Percentiles rank a stretch among this genome's conserved stretches.
These are phyloP conservation scores for Lactarius hatsudake DNA, from an alignment of 768 basidiomycete species.

Conservation along the genomic window DNA sequence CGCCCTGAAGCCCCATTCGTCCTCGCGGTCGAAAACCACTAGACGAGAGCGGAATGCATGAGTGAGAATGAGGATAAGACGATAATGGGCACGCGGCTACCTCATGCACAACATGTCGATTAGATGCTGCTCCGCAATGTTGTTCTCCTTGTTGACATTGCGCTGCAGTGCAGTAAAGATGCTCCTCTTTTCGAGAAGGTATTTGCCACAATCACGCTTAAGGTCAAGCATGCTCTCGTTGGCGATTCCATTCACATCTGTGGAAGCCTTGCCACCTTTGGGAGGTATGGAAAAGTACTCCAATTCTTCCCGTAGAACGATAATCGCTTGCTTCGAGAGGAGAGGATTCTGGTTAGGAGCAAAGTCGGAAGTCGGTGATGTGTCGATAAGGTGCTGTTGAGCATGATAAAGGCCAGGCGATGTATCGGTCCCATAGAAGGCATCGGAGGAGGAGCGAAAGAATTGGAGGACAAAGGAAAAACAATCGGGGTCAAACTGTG, in stretches of 20 bases:
- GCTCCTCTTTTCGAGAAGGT: slow-evolving; percentile 82
- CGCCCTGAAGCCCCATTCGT: slow-evolving; percentile 96
- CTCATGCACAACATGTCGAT: slow-evolving; percentile 99
- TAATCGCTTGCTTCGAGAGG: slow-evolving; percentile 94
- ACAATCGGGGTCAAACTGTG: slow-evolving; percentile 94
- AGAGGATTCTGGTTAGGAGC: slow-evolving; percentile 81
- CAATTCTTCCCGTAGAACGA: slow-evolving; percentile 95
- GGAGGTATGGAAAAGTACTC: slow-evolving; percentile 98
- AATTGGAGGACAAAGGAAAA: slow-evolving; percentile 92
- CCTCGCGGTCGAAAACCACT: slow-evolving; percentile 98
- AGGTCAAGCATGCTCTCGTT: slow-evolving; percentile 74
- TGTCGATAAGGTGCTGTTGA: slow-evolving; percentile 77
- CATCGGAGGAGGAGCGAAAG: slow-evolving; percentile 83
- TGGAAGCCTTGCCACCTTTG: slow-evolving; percentile 54
- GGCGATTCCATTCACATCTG: slow-evolving; percentile 77
- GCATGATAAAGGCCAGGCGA: slow-evolving; percentile 72
- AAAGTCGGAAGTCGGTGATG: slow-evolving; percentile 55
- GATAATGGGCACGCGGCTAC: slow-evolving; percentile 47
- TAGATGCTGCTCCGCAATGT: slow-evolving; percentile 96
- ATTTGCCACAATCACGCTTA: slow-evolving; percentile 83
- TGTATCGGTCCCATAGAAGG: slow-evolving; percentile 84
- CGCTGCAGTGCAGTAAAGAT: slow-evolving; percentile 98
- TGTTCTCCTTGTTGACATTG: slow-evolving; percentile 99
- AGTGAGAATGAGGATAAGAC: slow-evolving; percentile 10
- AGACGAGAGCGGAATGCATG: background rate